Evolutionary conservation across 331 rosid species (phyloP), one percentile per base, ranked within the genome.

Genomic region (Prunus yedoensis): DNA sequence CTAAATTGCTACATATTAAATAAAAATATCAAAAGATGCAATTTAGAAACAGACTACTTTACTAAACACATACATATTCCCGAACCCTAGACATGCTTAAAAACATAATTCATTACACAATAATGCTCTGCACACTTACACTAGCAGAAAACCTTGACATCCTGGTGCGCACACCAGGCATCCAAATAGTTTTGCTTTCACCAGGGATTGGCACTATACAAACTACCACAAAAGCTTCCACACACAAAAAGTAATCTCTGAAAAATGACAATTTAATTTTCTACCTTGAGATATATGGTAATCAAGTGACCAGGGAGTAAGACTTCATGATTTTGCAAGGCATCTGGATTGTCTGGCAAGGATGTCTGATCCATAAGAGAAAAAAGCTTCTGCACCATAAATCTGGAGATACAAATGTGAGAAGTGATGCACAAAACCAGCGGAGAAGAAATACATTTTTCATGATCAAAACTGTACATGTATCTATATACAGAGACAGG

Each of bases 341-440:
- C 87, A 81, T 95, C 99, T 23, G 97, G 85, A 74, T 89, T 95
- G 91, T 95, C 99, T 1, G 81, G 85, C 16, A 85, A 96, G 0
- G 99, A 95, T 23, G 97, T 95, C 83, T 89, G 96, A 85, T 95
- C 99, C 71, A 90, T 38, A 76, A 95, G 96, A n/a, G 99, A 95
- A 85, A 95, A 92, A 76, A 95, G 99, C 65, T 92, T 95, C 89
- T 90, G 99, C 87, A 89, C 74, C 97, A 95, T 92, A 84, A 95
- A 92, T 64, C 99, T 95, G 77, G 60, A 78, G 53, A 64, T 66
- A 63, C 10, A 72, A 67, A 50, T 59, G 71, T 61, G 38, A 77
- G 78, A 72, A 66, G 81, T 49, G 72, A 71, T 10, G 43, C 15
- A 67, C 65, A 78, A 56, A 80, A 83, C 78, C 46, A 18, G 15